A percentile compares a stretch with the other conserved stretches of the same genome.
phyloP scores from a whole-genome alignment of 2,329 filamentous ascomycete genomes.

The Verticillium isaacii region DNA sequence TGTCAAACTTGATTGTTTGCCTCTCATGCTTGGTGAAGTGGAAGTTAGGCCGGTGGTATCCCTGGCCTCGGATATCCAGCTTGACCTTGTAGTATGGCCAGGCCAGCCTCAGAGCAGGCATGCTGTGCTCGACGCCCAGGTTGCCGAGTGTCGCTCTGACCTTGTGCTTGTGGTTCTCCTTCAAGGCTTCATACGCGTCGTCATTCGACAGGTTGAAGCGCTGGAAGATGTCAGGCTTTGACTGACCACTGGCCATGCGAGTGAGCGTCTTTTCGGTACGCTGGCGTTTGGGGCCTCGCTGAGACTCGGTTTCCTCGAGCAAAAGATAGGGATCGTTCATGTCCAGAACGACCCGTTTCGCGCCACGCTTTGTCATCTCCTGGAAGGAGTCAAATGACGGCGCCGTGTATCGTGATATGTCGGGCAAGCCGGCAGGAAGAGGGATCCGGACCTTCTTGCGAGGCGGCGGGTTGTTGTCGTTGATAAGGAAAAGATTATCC shows the following conservation, averaged over 20 bases:
- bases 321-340: constrained; percentile 85
- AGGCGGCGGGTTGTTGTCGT: constrained; percentile 35
- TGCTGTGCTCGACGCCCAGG: constrained; percentile 87
- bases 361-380: constrained; percentile 63
- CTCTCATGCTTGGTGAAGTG: constrained; percentile 65
- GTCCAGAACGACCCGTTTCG: constrained; percentile 77
- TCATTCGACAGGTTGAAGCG: constrained; percentile 97
- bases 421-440: constrained; percentile 53
- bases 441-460: constrained; percentile 65
- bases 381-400: constrained; percentile 80
- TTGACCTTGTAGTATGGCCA: constrained; percentile 96
- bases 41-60: constrained; percentile 79
- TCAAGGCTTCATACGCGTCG: constrained; percentile 89
- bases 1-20: constrained; percentile 66
- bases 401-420: constrained; percentile 54
- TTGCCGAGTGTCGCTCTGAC: constrained; percentile 89
- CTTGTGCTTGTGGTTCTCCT: constrained; percentile 95
- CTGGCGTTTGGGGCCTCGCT: constrained; percentile 56
- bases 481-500: constrained; percentile 54
- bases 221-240: constrained; percentile 68
- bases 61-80: constrained; percentile 66
- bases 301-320: constrained; percentile 69
- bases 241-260: constrained; percentile 62
- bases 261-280: constrained; percentile 53
- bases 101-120: constrained; percentile 85